Evolutionary conservation across 352 stramenopile species (phyloP).

Genomic region (Thalassiosira sp.): DNA sequence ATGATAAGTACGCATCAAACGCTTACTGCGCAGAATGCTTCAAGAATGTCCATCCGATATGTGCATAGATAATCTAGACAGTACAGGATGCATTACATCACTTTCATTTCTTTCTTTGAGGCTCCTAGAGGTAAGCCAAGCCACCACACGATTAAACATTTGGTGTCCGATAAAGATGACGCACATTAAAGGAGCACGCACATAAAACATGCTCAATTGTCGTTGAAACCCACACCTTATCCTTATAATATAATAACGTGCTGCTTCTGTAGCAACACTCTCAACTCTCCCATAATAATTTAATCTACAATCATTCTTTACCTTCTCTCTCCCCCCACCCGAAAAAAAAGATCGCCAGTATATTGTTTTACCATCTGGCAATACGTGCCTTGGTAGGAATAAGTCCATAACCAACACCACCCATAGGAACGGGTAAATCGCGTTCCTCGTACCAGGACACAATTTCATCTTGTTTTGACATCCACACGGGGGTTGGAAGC

Average conservation of each 20-base stretch:
- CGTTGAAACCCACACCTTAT: neutral
- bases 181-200: too few species aligned
- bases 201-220: too few species aligned
- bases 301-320: neutral
- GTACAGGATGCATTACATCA: too few species aligned
- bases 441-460: constrained; percentile 73
- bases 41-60: too few species aligned
- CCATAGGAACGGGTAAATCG: constrained; percentile 74
- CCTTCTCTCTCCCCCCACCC: neutral
- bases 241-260: too few species aligned
- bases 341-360: neutral
- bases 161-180: too few species aligned
- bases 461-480: constrained; percentile 62
- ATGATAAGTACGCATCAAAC: too few species aligned
- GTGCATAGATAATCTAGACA: too few species aligned
- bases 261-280: neutral
- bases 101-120: too few species aligned
- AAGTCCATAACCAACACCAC: constrained; percentile 60
- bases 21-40: too few species aligned
- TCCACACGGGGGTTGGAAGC: constrained; percentile 69
- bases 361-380: constrained; percentile 65
- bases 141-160: too few species aligned
- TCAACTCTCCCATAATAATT: neutral
- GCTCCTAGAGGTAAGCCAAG: too few species aligned
- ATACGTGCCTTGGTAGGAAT: constrained; percentile 56